Conservation (phyloP, 345 rosid genomes). For the Eucalyptus erythrocorys region DNA sequence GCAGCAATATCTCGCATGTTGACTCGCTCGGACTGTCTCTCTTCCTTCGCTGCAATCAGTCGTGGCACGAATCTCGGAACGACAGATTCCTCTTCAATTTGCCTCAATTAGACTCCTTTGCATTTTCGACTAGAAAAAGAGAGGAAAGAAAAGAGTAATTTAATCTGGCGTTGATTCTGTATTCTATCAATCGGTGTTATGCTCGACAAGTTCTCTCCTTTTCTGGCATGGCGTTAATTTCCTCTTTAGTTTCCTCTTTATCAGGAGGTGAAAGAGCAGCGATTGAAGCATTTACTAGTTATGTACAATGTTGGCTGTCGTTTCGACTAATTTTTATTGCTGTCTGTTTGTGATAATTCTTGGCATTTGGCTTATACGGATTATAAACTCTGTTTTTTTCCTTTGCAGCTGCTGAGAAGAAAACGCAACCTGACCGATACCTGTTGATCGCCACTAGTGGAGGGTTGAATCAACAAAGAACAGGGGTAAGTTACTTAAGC, state of each 20-base stretch:
- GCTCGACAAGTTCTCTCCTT: neutral
- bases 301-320: neutral
- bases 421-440: constrained; percentile 47
- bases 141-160: neutral
- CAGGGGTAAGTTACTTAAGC: constrained; percentile 52
- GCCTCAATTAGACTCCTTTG: neutral
- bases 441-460: constrained; percentile 86
- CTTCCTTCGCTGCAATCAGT: neutral
- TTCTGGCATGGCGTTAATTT: neutral
- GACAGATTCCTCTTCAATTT: neutral
- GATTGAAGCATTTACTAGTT: neutral
- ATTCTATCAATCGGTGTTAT: neutral
- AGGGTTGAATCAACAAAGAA: constrained; percentile 89
- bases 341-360: neutral
- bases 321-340: neutral
- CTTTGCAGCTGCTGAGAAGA: constrained; percentile 35
- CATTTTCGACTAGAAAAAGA: neutral
- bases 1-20: neutral
- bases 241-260: accelerated
- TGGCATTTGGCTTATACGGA: neutral
- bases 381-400: neutral
- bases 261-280: neutral
- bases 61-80: neutral
- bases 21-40: neutral
- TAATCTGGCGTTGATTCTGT: neutral